Percentiles rank a stretch among this genome's conserved stretches.
These are phyloP conservation scores for Saturnispora zaruensis DNA, from an alignment of 805 yeast genomes.

Conservation along the genomic window DNA sequence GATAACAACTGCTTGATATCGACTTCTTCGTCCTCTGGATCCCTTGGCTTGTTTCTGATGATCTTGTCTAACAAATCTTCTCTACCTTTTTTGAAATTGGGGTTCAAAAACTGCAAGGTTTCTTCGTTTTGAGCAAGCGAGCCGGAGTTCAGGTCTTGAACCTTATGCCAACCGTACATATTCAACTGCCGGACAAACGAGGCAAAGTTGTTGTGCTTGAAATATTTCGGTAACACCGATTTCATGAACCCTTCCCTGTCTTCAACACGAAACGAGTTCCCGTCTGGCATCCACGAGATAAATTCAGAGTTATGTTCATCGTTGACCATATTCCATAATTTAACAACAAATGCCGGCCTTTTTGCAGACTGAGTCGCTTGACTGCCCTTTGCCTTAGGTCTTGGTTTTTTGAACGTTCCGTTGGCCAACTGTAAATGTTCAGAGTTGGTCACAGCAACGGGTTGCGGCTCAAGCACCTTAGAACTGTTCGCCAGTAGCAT, in stretches of 20 bases:
- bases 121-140: conserved; percentile 63
- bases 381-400: conserved; percentile 21
- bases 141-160: conserved; percentile 83
- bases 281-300: conserved; percentile 82
- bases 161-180: conserved; percentile 99
- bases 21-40: conserved; percentile 35
- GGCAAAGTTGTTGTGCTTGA: conserved; percentile 92
- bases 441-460: background rate
- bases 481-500: conserved; percentile 2
- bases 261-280: conserved; percentile 73
- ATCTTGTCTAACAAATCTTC: conserved; percentile 83
- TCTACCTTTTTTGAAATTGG: conserved; percentile 63
- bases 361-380: conserved; percentile 27
- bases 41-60: conserved; percentile 56
- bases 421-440: background rate
- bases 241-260: conserved; percentile 83
- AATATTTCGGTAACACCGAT: conserved; percentile 77
- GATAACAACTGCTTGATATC: conserved; percentile 47
- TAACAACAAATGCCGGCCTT: conserved; percentile 86
- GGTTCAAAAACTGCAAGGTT: conserved; percentile 81
- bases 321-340: conserved; percentile 93
- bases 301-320: conserved; percentile 60
- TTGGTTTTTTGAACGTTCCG: conserved; percentile 21
- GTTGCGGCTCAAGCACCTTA: background rate
- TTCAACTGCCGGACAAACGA: conserved; percentile 92